A percentile compares a stretch with the other conserved stretches of the same genome.
Conservation (phyloP, 2,329 filamentous ascomycete species). For the Helotiales sp. region DNA sequence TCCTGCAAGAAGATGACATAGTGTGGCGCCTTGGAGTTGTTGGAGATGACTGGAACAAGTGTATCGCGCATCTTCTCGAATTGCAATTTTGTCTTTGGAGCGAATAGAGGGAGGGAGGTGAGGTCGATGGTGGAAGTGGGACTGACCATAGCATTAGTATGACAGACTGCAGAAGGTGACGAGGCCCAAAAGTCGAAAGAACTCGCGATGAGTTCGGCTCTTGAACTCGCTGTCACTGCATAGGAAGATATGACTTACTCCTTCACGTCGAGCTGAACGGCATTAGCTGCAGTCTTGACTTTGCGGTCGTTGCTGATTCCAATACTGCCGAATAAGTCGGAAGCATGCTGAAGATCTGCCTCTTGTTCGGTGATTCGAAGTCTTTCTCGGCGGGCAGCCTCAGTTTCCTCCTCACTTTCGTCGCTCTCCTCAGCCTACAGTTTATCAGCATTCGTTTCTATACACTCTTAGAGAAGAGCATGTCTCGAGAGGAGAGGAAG, state of each 20-base stretch:
- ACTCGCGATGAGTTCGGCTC: too few relatives aligned
- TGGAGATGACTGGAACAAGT: slow-evolving; percentile 74
- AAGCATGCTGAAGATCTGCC: slow-evolving; percentile 82
- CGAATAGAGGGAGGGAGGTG: slow-evolving; percentile 78
- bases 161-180: too few relatives aligned
- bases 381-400: slow-evolving; percentile 71
- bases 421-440: slow-evolving; percentile 59
- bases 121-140: slow-evolving; percentile 81
- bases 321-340: slow-evolving; percentile 83
- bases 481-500: too few relatives aligned
- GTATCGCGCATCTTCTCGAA: slow-evolving; percentile 79
- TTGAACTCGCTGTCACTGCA: too few relatives aligned
- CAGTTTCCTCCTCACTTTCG: slow-evolving; percentile 65
- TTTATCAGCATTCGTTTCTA: too few relatives aligned
- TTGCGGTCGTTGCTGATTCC: slow-evolving; percentile 67
- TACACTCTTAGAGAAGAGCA: too few relatives aligned
- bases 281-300: slow-evolving; percentile 61
- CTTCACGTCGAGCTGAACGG: slow-evolving; percentile 67
- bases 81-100: slow-evolving; percentile 82
- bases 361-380: slow-evolving; percentile 82
- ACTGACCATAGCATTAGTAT: too few relatives aligned
- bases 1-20: slow-evolving; percentile 90
- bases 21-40: slow-evolving; percentile 82
- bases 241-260: too few relatives aligned
- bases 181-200: too few relatives aligned